These are phyloP conservation scores for Leptographium flavum DNA, from an alignment of 2,329 filamentous ascomycete species.

Conservation along the genomic window DNA sequence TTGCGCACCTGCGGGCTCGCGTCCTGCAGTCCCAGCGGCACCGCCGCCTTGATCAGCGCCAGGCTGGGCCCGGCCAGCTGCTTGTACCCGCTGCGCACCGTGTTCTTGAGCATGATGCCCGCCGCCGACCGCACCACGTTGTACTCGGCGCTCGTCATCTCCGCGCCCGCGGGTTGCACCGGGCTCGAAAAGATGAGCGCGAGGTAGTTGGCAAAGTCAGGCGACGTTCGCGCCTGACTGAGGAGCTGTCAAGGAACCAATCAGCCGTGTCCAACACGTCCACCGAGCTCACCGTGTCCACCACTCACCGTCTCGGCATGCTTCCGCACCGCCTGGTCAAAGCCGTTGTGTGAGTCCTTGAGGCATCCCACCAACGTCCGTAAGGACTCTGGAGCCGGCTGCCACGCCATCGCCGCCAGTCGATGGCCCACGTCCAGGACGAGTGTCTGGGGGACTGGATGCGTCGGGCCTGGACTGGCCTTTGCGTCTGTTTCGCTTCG, in stretches of 20 bases:
- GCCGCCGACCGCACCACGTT: slow-evolving; percentile 72
- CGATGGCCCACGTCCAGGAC: too few species aligned
- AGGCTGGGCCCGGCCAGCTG: slow-evolving; percentile 61
- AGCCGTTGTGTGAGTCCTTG: slow-evolving; percentile 79
- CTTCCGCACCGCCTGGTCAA: slow-evolving; percentile 67
- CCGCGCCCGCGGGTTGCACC: slow-evolving; percentile 45
- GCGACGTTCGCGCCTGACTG: slow-evolving; percentile 69
- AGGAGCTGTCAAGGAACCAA: slow-evolving; percentile 55
- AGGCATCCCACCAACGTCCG: slow-evolving; percentile 79
- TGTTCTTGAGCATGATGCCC: slow-evolving; percentile 92
- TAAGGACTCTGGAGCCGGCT: slow-evolving; percentile 76
- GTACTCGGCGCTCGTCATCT: slow-evolving; percentile 46
- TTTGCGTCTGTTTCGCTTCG: too few species aligned
- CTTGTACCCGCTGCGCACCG: slow-evolving; percentile 63
- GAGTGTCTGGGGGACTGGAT: too few species aligned
- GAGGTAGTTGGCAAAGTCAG: slow-evolving; percentile 95
- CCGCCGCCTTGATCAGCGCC: slow-evolving; percentile 62
- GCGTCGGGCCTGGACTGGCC: too few species aligned
- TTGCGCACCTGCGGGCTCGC: slow-evolving; percentile 68
- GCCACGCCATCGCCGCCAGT: slow-evolving; percentile 62
- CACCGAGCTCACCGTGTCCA: too few species aligned
- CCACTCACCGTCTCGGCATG: slow-evolving; percentile 70
- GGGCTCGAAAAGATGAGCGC: slow-evolving; percentile 74
- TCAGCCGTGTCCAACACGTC: too few species aligned
- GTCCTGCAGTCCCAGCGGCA: slow-evolving; percentile 71